Base-by-base conservation (phyloP, 1,139 yeast species). In the Nakaseomyces bracarensis region DNA sequence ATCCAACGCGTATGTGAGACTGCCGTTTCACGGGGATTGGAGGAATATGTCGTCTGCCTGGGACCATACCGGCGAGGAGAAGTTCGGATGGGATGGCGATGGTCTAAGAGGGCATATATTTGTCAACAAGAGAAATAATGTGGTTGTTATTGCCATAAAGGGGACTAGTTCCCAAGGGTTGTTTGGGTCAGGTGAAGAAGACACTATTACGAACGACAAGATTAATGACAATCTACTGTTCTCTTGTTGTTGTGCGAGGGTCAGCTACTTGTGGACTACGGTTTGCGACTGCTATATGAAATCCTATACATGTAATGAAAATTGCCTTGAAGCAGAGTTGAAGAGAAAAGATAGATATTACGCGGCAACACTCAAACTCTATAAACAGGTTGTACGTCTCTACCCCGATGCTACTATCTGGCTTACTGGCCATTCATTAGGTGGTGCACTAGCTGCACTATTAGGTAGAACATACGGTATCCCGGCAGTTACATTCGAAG, bases 231-330 rank as follows among this genome's bases (percentile, higher is more conserved):
- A 91, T 58, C 61, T 91, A 43, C 64, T 91, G 36, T 91, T 91
- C 60, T 84, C 95, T 14, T 91, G 99, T 61, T 91, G 99, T 62
- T 91, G 99, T 66, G 98, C 96, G 1, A 71, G 97, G 30, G 81
- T 91, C 6, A 77, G 93, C 43, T 89, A 87, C 53, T 66, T 86
- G 64, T 93, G 98, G 98, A 78, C 80, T 7, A 84, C 97, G 0
- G 97, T 89, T 1, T 91, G 99, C 64, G 96, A 87, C 62, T 91
- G 99, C 60, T 89, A 82, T 58, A 77, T 79, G 48, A 78, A 76
- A 45, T 76, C 95, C 0, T 86, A 85, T 60, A 85, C 94, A 0
- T 91, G 99, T 63, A 82, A 86, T 60, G 93, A 86, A 61, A 76
- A 74, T 47, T 91, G 99, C 55, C 66, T 93, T 25, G 97, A 89